These are phyloP conservation scores for Fusarium verrucosum DNA, from an alignment of 2,329 filamentous ascomycete species.

Conservation along the genomic window DNA sequence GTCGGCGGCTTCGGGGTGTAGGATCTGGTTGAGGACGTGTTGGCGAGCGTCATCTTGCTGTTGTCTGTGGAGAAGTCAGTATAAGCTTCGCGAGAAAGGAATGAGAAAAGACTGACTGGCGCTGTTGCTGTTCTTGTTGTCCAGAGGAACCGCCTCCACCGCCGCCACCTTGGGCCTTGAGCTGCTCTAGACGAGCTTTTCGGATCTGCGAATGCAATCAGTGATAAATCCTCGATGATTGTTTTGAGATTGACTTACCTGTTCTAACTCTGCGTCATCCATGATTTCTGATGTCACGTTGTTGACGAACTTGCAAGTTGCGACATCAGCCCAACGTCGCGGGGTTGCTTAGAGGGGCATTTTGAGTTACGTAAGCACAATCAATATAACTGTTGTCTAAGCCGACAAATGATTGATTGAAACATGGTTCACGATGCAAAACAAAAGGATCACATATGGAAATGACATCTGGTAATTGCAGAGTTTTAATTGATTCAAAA, in stretches of 20 bases:
- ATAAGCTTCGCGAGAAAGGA: background rate
- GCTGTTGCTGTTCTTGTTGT: conserved; percentile 69
- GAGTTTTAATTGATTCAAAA: too few relatives aligned
- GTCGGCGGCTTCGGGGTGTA: conserved; percentile 92
- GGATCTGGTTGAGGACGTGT: conserved; percentile 87
- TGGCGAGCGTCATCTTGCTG: conserved; percentile 74
- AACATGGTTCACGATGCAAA: too few relatives aligned
- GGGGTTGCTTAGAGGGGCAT: conserved; percentile 43
- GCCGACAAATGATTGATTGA: too few relatives aligned
- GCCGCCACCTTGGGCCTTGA: conserved; percentile 75
- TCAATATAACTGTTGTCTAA: too few relatives aligned
- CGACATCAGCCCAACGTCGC: conserved; percentile 35
- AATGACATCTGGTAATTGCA: too few relatives aligned
- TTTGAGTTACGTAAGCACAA: conserved; percentile 19
- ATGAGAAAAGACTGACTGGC: conserved; percentile 45
- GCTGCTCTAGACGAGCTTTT: conserved; percentile 90
- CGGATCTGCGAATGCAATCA: conserved; percentile 70
- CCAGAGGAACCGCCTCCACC: conserved; percentile 54
- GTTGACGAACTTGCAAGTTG: conserved; percentile 16
- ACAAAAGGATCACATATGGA: too few relatives aligned
- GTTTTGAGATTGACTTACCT: conserved; percentile 42
- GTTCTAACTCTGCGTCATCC: conserved; percentile 57
- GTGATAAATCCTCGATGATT: background rate
- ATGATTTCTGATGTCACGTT: conserved; percentile 43
- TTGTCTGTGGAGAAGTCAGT: conserved; percentile 38